Evolutionary conservation across 805 yeast species (phyloP).

Genomic region (Candida arabinofermentans): DNA sequence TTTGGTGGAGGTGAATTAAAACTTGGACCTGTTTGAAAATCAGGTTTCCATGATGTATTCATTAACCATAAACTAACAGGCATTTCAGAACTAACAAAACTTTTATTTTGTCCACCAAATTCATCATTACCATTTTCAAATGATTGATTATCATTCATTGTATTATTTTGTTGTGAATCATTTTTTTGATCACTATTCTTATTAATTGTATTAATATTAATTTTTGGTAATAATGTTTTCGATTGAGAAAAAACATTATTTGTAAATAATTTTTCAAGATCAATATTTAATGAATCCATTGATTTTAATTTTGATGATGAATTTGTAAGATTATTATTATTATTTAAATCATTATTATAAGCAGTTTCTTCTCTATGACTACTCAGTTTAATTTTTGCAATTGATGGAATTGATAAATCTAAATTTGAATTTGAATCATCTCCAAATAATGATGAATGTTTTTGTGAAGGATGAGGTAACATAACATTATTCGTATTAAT

Average conservation of each 20-base stretch:
- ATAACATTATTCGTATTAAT: constrained; percentile 10
- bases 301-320: constrained; percentile 10
- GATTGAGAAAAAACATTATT: constrained; percentile 24
- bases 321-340: too few species aligned
- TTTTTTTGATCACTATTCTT: not conserved
- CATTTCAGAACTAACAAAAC: constrained; percentile 3
- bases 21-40: constrained; percentile 4
- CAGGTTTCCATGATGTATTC: constrained; percentile 18
- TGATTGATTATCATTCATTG: not conserved
- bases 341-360: not conserved
- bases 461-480: constrained; percentile 6
- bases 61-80: constrained; percentile 18
- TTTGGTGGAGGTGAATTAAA: not conserved
- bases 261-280: constrained; percentile 22
- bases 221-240: constrained; percentile 14
- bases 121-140: not conserved
- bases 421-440: constrained; percentile 1
- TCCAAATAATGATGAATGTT: not conserved
- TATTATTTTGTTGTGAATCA: not conserved
- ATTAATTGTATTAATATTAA: constrained; percentile 10
- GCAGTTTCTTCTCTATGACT: constrained; percentile 2
- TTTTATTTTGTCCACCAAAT: not conserved
- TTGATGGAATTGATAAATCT: constrained; percentile 7
- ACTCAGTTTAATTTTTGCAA: constrained; percentile 10
- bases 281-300: constrained; percentile 13